Percentiles rank a stretch among this genome's conserved stretches.
These are phyloP conservation scores for Monilinia fructigena DNA, from an alignment of 2,329 filamentous ascomycete genomes.

Conservation along the genomic window DNA sequence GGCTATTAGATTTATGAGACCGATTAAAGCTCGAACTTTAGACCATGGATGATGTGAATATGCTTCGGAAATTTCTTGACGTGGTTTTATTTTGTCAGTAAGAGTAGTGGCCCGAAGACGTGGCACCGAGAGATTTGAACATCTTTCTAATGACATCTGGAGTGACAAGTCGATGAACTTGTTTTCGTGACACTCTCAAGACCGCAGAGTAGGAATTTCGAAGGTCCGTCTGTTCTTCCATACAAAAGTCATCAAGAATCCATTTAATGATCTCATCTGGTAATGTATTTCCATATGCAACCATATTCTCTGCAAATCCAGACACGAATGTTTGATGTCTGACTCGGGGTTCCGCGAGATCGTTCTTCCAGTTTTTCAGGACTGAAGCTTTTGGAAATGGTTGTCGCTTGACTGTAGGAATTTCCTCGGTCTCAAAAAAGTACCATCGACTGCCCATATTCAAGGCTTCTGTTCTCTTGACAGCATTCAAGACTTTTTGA, in stretches of 20 bases:
- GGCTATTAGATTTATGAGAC: slow-evolving; percentile 33
- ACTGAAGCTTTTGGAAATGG: slow-evolving; percentile 34
- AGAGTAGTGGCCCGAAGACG: slow-evolving; percentile 46
- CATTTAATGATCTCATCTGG: slow-evolving; percentile 66
- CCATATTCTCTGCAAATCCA: slow-evolving; percentile 58
- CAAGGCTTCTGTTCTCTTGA: slow-evolving; percentile 60
- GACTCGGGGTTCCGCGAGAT: slow-evolving; percentile 48
- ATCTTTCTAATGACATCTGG: slow-evolving; percentile 50
- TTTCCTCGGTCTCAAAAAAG: slow-evolving; percentile 49
- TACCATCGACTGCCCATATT: slow-evolving; percentile 53
- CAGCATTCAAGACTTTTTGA: slow-evolving; percentile 53
- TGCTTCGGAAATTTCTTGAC: slow-evolving; percentile 26
- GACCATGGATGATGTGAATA: slow-evolving; percentile 37
- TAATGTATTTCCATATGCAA: slow-evolving; percentile 47
- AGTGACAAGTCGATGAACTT: slow-evolving; percentile 48
- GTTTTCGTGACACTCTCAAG: slow-evolving; percentile 48
- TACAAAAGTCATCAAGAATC: slow-evolving; percentile 60
- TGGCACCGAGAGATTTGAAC: slow-evolving; percentile 59
- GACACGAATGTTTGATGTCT: slow-evolving; percentile 61
- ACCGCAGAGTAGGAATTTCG: slow-evolving; percentile 58
- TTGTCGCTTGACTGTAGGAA: slow-evolving; percentile 25
- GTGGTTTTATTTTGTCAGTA: slow-evolving; percentile 30
- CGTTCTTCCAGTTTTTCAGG: slow-evolving; percentile 30
- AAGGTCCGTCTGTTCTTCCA: slow-evolving; percentile 55
- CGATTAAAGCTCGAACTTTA: slow-evolving; percentile 32